phyloP scores from a whole-genome alignment of 2,329 filamentous ascomycete species.

The Aspergillus sp. region DNA sequence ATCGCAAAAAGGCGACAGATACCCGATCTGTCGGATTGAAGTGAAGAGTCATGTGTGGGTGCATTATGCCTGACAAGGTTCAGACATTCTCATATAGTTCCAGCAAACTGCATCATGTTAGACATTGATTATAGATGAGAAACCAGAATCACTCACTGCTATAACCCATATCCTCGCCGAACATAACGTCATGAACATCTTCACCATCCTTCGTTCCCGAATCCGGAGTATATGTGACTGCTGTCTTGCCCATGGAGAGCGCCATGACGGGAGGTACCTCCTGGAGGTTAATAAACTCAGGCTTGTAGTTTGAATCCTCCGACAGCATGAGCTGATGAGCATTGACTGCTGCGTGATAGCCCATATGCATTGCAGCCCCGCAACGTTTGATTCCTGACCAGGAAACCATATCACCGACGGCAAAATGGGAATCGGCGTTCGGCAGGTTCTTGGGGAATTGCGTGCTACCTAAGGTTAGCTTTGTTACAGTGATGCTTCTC shows the following conservation, averaged over 20 bases:
- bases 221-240: slow-evolving; percentile 62
- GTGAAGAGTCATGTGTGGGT: too few relatives aligned
- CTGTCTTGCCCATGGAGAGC: slow-evolving; percentile 69
- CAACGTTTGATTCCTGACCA: slow-evolving; percentile 82
- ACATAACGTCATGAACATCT: slow-evolving; percentile 50
- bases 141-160: slow-evolving; percentile 53
- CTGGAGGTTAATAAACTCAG: slow-evolving; percentile 53
- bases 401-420: slow-evolving; percentile 66
- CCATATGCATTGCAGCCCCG: slow-evolving; percentile 73
- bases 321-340: slow-evolving; percentile 63
- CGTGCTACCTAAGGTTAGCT: slow-evolving; percentile 43
- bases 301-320: slow-evolving; percentile 40
- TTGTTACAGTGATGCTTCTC: not conserved
- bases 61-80: slow-evolving; percentile 23
- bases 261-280: slow-evolving; percentile 68
- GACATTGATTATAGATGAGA: not conserved
- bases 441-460: slow-evolving; percentile 56
- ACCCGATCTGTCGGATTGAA: not conserved
- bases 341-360: slow-evolving; percentile 66
- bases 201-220: slow-evolving; percentile 49
- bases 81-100: slow-evolving; percentile 55
- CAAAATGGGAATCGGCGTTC: slow-evolving; percentile 65
- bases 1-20: not conserved
- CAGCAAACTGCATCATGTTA: slow-evolving; percentile 52
- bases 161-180: slow-evolving; percentile 68